A percentile compares a stretch with the other conserved stretches of the same genome.
These are phyloP conservation scores for Colletotrichum spaethianum DNA, from an alignment of 2,329 filamentous ascomycete species.

Conservation along the genomic window DNA sequence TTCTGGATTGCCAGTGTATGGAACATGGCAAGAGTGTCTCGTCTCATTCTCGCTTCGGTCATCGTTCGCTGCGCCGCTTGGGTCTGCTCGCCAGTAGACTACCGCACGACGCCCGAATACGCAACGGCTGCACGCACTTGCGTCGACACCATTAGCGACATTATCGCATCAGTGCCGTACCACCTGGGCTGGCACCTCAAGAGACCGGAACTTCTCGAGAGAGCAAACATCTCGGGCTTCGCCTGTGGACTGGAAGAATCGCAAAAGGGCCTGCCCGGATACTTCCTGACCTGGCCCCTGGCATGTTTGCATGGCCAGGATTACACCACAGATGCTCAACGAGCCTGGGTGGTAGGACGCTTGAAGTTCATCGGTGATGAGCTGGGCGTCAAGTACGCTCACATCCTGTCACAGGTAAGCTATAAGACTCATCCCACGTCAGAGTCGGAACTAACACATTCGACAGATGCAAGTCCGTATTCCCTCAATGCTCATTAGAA, in stretches of 20 bases:
- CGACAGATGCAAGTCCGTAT: constrained; percentile 69
- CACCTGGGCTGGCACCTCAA: constrained; percentile 72
- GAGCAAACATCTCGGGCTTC: constrained; percentile 60
- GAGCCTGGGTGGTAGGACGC: constrained; percentile 68
- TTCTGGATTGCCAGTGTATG: constrained; percentile 71
- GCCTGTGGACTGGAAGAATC: constrained; percentile 64
- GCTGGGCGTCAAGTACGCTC: constrained; percentile 71
- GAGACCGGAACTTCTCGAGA: constrained; percentile 57
- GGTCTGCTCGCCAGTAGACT: constrained; percentile 72
- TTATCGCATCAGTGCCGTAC: constrained; percentile 74
- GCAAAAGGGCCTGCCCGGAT: constrained; percentile 69
- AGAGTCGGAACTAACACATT: constrained; percentile 14
- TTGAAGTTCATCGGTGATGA: constrained; percentile 68
- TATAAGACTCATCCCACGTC: constrained; percentile 6
- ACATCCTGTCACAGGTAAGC: constrained; percentile 67
- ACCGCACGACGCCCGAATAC: constrained; percentile 74
- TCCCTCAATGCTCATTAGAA: constrained; percentile 73
- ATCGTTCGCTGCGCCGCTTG: constrained; percentile 73
- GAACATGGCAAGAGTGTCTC: constrained; percentile 68
- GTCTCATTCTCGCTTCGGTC: constrained; percentile 68
- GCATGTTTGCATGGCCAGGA: constrained; percentile 69
- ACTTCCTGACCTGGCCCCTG: constrained; percentile 73
- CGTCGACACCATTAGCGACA: constrained; percentile 68
- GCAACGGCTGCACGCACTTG: constrained; percentile 67
- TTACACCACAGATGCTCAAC: constrained; percentile 71